Evolutionary conservation across 2,329 filamentous ascomycete genomes (phyloP).

Genomic region (Hymenotorrendiella dingleyae): DNA sequence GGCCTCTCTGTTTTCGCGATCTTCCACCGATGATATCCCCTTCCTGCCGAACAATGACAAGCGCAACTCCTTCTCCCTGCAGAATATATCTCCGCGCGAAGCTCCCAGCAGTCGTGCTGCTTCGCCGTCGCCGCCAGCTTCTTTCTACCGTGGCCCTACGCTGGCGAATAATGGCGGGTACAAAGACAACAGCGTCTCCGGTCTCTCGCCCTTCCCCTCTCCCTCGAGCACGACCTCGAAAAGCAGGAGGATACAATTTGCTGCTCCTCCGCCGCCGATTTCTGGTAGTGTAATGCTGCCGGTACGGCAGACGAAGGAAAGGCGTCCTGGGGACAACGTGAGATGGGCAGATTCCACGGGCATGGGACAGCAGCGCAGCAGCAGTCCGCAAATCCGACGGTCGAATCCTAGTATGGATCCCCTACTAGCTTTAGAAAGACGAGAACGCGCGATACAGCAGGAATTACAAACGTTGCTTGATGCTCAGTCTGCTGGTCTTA

Average conservation of each 20-base stretch:
- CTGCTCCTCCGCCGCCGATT: slow-evolving; percentile 28
- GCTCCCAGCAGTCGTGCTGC: slow-evolving; percentile 6
- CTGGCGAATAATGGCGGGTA: no score
- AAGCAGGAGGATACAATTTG: slow-evolving; percentile 24
- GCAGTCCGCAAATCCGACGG: slow-evolving; percentile 11
- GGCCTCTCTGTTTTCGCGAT: slow-evolving; percentile 21
- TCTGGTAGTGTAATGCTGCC: slow-evolving; percentile 16
- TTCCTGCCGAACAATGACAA: slow-evolving; percentile 10
- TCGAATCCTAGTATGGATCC: slow-evolving; percentile 20
- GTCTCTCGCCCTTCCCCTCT: slow-evolving; percentile 8
- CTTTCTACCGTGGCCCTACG: slow-evolving; percentile 25
- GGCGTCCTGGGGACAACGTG: neutral
- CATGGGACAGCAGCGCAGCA: neutral
- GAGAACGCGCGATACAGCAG: slow-evolving; percentile 47
- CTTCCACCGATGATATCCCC: slow-evolving; percentile 20
- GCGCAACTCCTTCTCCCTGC: slow-evolving; percentile 17
- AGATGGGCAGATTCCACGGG: neutral
- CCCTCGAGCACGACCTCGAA: slow-evolving; percentile 13
- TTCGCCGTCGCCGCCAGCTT: slow-evolving; percentile 22
- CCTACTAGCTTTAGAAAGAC: slow-evolving; percentile 38
- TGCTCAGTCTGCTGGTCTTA: slow-evolving; percentile 46
- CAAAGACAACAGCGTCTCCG: no score
- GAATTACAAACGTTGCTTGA: slow-evolving; percentile 54
- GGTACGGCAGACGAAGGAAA: neutral
- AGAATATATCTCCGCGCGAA: slow-evolving; percentile 18